Evolutionary conservation across 345 rosid genomes (phyloP).

Genomic region (Hypericum perforatum): DNA sequence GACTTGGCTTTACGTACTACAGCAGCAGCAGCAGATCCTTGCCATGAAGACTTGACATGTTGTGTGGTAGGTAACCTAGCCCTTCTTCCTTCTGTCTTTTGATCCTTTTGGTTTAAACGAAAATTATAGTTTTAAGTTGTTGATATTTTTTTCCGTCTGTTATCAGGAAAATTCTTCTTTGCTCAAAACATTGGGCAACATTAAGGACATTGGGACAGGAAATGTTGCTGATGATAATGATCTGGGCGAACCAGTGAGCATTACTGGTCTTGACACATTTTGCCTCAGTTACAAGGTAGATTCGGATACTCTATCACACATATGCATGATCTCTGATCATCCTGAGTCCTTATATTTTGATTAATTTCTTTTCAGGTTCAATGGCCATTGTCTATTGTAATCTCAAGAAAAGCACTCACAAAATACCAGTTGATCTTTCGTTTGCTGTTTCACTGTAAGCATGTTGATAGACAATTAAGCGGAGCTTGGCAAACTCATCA

Average conservation of each 20-base stretch:
- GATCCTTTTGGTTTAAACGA: not conserved
- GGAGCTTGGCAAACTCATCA: slow-evolving; percentile 98
- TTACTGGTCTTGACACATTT: slow-evolving; percentile 94
- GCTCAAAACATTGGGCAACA: slow-evolving; percentile 61
- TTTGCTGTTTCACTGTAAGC: slow-evolving; percentile 84
- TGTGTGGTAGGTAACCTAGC: slow-evolving; percentile 54
- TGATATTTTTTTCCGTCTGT: slow-evolving; percentile 9
- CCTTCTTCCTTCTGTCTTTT: slow-evolving; percentile 1
- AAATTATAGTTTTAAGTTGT: not conserved
- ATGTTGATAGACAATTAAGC: slow-evolving; percentile 92
- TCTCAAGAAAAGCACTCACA: slow-evolving; percentile 77
- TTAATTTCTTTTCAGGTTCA: slow-evolving; percentile 51
- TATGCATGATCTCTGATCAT: slow-evolving; percentile 7
- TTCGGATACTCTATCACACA: not conserved
- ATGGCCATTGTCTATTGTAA: slow-evolving; percentile 91
- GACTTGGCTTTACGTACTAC: slow-evolving; percentile 94
- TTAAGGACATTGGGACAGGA: slow-evolving; percentile 38
- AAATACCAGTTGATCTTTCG: slow-evolving; percentile 93
- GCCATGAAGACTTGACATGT: slow-evolving; percentile 92
- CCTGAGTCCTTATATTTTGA: slow-evolving; percentile 6
- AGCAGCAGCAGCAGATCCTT: slow-evolving; percentile 95
- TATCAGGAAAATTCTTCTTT: slow-evolving; percentile 79
- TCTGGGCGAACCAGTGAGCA: slow-evolving; percentile 58
- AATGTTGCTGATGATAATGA: slow-evolving; percentile 33
- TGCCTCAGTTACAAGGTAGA: slow-evolving; percentile 84